A percentile compares a stretch with the other conserved stretches of the same genome.
Conservation (phyloP, 208 protist genomes). For the Tritrichomonas musculus region DNA sequence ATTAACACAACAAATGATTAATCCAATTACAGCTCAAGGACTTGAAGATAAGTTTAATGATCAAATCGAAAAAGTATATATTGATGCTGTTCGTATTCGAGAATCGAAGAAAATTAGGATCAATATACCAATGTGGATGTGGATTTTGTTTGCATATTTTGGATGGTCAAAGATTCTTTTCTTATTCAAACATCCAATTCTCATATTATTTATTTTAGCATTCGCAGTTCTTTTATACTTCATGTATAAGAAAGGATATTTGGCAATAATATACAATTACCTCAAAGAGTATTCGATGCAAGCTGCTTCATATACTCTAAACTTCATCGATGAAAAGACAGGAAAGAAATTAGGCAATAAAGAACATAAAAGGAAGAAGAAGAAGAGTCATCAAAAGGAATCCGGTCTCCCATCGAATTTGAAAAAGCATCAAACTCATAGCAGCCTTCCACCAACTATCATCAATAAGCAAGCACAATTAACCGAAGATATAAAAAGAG, state of each 20-base stretch:
- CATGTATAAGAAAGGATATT: background rate
- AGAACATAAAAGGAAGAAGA: too few relatives aligned
- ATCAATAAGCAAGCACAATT: background rate
- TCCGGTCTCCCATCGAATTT: too few relatives aligned
- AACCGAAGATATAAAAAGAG: background rate
- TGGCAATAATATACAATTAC: background rate
- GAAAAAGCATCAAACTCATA: too few relatives aligned
- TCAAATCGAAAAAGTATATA: background rate
- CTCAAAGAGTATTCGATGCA: background rate
- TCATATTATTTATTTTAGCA: background rate
- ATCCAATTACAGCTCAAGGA: background rate
- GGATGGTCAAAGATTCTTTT: background rate
- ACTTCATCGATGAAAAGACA: background rate
- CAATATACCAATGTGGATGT: background rate
- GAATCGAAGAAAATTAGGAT: background rate
- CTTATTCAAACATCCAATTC: background rate
- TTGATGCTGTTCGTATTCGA: background rate
- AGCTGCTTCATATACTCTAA: background rate
- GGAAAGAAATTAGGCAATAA: too few relatives aligned
- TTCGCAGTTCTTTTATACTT: background rate
- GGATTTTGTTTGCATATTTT: background rate
- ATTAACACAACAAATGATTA: background rate
- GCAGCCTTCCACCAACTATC: background rate
- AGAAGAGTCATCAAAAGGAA: too few relatives aligned
- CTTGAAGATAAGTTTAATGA: background rate